Evolutionary conservation across 306 rosid genomes (phyloP).

Genomic region (Inga oerstediana): DNA sequence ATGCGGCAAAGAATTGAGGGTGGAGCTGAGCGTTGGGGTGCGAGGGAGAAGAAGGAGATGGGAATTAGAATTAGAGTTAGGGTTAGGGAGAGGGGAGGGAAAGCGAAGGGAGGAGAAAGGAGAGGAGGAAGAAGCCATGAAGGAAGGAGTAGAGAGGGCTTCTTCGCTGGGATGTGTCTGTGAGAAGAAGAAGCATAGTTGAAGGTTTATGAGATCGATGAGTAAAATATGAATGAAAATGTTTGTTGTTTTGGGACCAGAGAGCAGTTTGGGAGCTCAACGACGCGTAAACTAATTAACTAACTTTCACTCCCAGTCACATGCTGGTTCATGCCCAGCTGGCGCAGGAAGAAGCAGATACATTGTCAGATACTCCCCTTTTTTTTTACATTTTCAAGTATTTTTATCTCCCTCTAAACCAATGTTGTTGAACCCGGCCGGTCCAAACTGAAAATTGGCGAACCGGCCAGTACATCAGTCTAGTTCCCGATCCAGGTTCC

Average conservation of each 20-base stretch:
- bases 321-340: no score
- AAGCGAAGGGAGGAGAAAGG: not conserved
- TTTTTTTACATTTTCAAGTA: no score
- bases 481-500: no score
- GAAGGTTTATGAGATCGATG: not conserved
- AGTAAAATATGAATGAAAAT: not conserved
- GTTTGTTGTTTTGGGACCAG: not conserved
- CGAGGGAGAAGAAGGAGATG: constrained; percentile 28
- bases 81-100: constrained; percentile 20
- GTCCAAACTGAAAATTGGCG: rapidly evolving
- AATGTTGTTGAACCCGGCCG: no score
- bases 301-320: no score
- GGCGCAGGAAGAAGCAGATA: no score
- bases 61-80: constrained; percentile 36
- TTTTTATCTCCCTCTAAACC: no score
- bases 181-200: not conserved
- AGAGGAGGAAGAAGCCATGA: not conserved
- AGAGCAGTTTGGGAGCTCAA: no score
- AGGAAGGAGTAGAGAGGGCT: not conserved
- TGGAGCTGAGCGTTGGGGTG: constrained; percentile 27
- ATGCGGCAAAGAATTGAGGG: constrained; percentile 34
- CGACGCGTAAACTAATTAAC: no score
- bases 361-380: no score
- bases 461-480: no score
- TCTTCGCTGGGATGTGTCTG: not conserved